Base-by-base conservation (phyloP, 192 early-diverging fungal genomes). In the Coemansia sp. region DNA sequence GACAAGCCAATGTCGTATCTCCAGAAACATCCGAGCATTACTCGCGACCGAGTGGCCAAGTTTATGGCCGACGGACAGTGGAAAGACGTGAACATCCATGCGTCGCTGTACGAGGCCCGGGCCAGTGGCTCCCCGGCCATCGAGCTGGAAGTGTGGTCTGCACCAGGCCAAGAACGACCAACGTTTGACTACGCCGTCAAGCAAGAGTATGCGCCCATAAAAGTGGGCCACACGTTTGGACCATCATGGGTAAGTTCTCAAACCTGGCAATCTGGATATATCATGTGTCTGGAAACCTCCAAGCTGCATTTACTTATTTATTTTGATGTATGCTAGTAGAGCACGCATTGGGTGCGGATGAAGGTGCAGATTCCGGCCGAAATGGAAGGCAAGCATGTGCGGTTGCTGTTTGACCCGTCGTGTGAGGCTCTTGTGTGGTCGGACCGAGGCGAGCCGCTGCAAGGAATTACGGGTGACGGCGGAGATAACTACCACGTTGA, bases 371-470 rank as follows among this genome's bases (percentile, higher is more conserved):
- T 99, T 25, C 97, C 95, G 3, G 61, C 74, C 1, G 65, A 69
- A 59, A 66, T 72, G 59, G 85, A 69, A 10, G 89, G 87, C 43
- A 84, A 93, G 65, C 87, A 87, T 56, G 92, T 99, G n/a, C 82
- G 88, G 37, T 83, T 99, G 17, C 53, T 90, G 17, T 99, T 94
- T 81, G 90, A 99, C 71, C 85, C 94, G 9, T 76, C 80, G 61
- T 93, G 87, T 68, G 96, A 99, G 74, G 94, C 84, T 16, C 78
- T 98, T 80, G 74, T 99, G n/a, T 99, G 93, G 92, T 88, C 91
- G 3, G 82, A 65, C 14, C 84, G 89, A 6, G 95, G 97, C 1
- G 67, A 87, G 52, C 88, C 93, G 1, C 75, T 97, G 21, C 90
- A 92, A 72, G 97, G 96, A 6, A 74, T 99, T 51, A 96, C 96